Evolutionary conservation across 2,329 filamentous ascomycete genomes (phyloP), one percentile per base, ranked within the genome.

Genomic region (Madurella mycetomatis): DNA sequence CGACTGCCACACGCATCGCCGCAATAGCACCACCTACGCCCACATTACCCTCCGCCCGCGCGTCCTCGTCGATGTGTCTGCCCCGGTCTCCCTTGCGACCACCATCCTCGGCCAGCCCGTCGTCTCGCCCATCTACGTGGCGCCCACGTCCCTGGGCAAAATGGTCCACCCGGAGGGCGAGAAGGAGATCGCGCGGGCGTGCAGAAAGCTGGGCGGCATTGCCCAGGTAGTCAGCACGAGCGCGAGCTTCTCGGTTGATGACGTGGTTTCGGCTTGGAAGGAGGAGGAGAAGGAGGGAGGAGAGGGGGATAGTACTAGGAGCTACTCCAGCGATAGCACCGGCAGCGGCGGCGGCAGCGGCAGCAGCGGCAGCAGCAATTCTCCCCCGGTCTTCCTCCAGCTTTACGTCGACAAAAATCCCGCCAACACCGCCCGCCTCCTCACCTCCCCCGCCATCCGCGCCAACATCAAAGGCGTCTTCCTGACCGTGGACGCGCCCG

Each of bases 161-260:
- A 68, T 86, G 51, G 81, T 84, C 45, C 83, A 88, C 62, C 76
- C 79, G 0, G 78, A 84, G 25, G 85, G 84, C n/a, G 85, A 88
- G 67, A 72, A 76, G 34, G 82, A 75, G 13, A 72, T 85, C 13
- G 81, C 76, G 0, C 70, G 74, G 25, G 83, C 77, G 0, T 80
- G 79, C 54, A 71, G 73, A 49, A 69, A 63, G 2, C 69, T 74
- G 5, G 47, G 43, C 13, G 77, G 80, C 0, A 75, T 85, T 7
- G 76, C 84, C 31, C 81, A 85, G 62, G 80, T 79, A 48, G 72
- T 87, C 42, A 83, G 80, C 15, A 86, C 83, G 12, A 82, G 79
- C 48, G 82, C 83, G 1, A 82, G 80, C 1, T 86, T 77, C 59
- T 75, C 82, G 0, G 72, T 84, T 39, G 65, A 73, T 1, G 81